Evolutionary conservation across 352 stramenopile species (phyloP), one percentile per base, ranked within the genome.

Genomic region (Phytophthora litchii): DNA sequence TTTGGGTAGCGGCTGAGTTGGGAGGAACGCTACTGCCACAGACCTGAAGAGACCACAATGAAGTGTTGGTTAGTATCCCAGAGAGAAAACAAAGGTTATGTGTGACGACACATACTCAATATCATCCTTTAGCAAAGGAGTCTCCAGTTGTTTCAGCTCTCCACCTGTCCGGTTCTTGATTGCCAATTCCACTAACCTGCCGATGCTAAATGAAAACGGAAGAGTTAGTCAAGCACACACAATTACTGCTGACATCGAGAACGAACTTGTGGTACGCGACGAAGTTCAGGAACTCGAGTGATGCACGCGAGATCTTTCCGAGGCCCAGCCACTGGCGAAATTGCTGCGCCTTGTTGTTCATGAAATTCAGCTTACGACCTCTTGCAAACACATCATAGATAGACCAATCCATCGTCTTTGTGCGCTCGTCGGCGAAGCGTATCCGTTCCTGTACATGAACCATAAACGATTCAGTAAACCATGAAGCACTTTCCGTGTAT

Each of bases 281-380:
- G 48, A 94, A 94, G 55, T 94, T 94, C 38, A 94, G 71, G 25
- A 94, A 94, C 66, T 94, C 86, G 19, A 92, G 72, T 21, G 83
- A 89, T 27, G 86, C 86, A 12, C 78, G 76, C 3, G 83, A 93
- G 27, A 77, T 78, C 40, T 81, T 85, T 27, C 64, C 80, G 5
- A 94, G 54, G 3, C 54, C 53, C 13, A 94, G 65, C 86, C 86
- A 94, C 56, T 91, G 70, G 12, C 81, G 74, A 58, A 94, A 90
- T 20, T 75, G 65, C 36, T 77, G 55, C 2, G 69, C 79, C 37
- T 88, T 88, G 55, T 84, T 82, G 54, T 73, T 84, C 82, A 93
- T 92, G 43, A 94, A 95, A 53, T 95, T 95, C 29, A 86, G 65
- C 27, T 91, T 91, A 32, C 86, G 82, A 13, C 84, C 81, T 54